Conservation (phyloP, 202 grass and related monocot species). For the Setaria viridis region DNA sequence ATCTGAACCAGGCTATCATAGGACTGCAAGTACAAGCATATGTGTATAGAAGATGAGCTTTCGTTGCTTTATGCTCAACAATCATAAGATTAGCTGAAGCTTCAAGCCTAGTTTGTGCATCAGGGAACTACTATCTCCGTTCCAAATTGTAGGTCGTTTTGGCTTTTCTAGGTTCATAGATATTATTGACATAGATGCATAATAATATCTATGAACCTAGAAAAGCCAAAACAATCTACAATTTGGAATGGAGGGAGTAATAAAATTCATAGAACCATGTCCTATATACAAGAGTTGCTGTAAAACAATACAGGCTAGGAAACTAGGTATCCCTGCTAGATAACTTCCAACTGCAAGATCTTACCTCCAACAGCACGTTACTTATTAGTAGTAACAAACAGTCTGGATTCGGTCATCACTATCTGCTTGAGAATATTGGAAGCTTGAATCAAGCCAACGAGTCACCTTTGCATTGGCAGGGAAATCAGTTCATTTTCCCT, state of each 20-base stretch:
- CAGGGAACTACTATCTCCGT: neutral
- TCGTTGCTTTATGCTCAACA: neutral
- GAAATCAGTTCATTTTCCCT: no score
- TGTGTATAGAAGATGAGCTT: neutral
- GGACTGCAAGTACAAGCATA: neutral
- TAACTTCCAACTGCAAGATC: neutral
- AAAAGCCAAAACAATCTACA: no score
- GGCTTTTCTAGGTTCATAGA: no score
- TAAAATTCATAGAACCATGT: neutral
- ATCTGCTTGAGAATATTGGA: neutral
- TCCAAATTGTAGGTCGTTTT: no score
- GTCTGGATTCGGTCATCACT: neutral
- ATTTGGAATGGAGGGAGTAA: neutral
- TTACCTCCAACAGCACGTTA: neutral
- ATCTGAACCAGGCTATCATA: neutral
- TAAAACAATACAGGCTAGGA: neutral
- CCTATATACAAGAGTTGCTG: neutral
- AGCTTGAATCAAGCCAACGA: neutral
- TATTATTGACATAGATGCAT: no score
- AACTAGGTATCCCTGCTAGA: neutral
- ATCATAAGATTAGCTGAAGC: neutral
- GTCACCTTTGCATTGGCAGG: no score
- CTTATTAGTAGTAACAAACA: neutral
- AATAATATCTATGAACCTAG: no score
- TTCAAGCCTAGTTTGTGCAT: slow-evolving; percentile 4